Percentiles rank a stretch among this genome's conserved stretches.
These are phyloP conservation scores for button mushroom (Agaricus bisporus) DNA, from an alignment of 768 basidiomycete genomes.

Conservation along the genomic window DNA sequence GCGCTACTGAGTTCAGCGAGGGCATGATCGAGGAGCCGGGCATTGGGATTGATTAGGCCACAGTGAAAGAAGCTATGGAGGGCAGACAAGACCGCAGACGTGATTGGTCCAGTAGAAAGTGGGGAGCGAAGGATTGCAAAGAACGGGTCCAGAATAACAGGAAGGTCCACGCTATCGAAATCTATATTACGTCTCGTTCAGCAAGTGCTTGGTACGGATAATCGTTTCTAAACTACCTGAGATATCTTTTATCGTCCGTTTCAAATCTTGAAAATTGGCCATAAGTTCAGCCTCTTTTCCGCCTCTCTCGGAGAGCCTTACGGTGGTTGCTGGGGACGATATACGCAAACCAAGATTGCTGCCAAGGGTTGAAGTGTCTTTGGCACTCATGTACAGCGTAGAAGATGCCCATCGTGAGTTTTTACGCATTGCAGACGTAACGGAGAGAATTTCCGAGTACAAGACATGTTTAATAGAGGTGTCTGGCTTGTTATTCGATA, in stretches of 20 bases:
- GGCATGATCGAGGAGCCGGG: conserved; percentile 54
- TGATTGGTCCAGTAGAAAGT: conserved; percentile 94
- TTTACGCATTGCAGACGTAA: conserved; percentile 94
- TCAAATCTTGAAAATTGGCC: conserved; percentile 83
- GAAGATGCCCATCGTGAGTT: conserved; percentile 94
- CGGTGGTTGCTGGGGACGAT: conserved; percentile 38
- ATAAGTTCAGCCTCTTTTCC: conserved; percentile 81
- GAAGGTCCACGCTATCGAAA: conserved; percentile 48
- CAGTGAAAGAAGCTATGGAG: conserved; percentile 85
- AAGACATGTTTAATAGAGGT: conserved; percentile 70
- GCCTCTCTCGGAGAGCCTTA: conserved; percentile 40
- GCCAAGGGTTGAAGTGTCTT: conserved; percentile 65
- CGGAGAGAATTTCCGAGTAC: conserved; percentile 84
- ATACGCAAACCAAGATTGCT: conserved; percentile 71
- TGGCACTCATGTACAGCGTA: conserved; percentile 51
- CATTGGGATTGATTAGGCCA: conserved; percentile 56
- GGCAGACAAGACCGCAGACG: conserved; percentile 85
- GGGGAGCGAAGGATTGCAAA: conserved; percentile 91
- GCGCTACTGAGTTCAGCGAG: conserved; percentile 83
- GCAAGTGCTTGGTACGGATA: background rate
- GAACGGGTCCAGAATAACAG: conserved; percentile 76
- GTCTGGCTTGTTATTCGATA: conserved; percentile 20
- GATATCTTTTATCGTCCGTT: conserved; percentile 62
- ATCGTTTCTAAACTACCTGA: conserved; percentile 36
- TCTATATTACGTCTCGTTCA: conserved; percentile 36